Base-by-base conservation (phyloP, 495 filamentous ascomycete species). In the Aspergillus olivimuriae region DNA sequence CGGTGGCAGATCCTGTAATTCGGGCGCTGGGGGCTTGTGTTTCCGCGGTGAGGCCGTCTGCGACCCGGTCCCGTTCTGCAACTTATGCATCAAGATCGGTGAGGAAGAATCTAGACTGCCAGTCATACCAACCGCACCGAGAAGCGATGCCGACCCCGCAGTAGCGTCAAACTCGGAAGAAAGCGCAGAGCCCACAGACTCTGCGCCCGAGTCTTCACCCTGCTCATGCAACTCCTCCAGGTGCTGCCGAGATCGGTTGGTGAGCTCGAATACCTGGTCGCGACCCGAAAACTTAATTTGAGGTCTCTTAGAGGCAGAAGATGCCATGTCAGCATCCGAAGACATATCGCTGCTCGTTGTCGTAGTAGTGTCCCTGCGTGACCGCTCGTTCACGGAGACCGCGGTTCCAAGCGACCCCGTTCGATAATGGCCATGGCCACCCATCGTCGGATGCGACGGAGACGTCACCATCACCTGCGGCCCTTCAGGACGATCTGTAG, bases 341-440 rank as follows among this genome's bases (percentile, higher is more conserved):
- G 88, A 94, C 48, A 96, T 76, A 40, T 96, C 89, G 60, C 87
- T 94, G 61, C 89, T 94, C 2, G 89, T 94, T 7, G 86, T 83
- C 0, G 89, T 96, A 55, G 86, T 83, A 0, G 89, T 96, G 58
- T 94, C 89, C 47, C 88, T 70, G 37, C 89, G 76, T 2, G 82
- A 77, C 3, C 88, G 73, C 59, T 83, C 81, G 61, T 87, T 74
- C 8, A 76, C 76, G 50, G 50, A 46, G 4, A 89, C 83, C 12
- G 88, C 72, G 1, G 83, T 81, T 3, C 86, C 84, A 41, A 92
- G 70, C 2, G 87, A 94, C 7, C 87, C 86, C 47, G 86, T 75
- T 15, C 86, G 66, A 34, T 78, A 60, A 41, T 75, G 66, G 20
- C 56, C 66, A 41, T 75, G 66, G 20, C 56, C 66, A 16, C 66